Base-by-base conservation (phyloP, 2,329 filamentous ascomycete species). In the Fusarium irregulare region DNA sequence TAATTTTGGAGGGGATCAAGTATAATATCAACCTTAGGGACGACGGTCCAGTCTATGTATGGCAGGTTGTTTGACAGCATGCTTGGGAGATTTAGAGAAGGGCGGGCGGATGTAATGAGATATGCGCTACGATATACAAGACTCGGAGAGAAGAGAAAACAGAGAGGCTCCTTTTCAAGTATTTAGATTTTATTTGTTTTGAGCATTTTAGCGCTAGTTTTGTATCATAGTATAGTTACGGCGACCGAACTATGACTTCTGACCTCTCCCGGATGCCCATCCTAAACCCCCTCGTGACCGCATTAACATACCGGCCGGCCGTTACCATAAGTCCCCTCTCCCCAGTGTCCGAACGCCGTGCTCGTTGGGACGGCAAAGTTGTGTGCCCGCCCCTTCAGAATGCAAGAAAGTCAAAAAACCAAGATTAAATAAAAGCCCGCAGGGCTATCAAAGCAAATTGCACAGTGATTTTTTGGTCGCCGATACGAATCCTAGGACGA, bases 1-100 rank as follows among this genome's bases (percentile, higher is more conserved):
- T 8, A 86, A 84, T 62, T 86, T 84, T 74, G 81, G 79, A 7
- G 65, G 70, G 16, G 67, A 60, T 23, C 51, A 68, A 27, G 45
- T 54, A 32, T 69, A 60, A 64, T 32, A 21, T 45, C 40, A 34
- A 34, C 23, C 41, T 46, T n/a, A 28, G n/a, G 46, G 27, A 21
- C 44, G 50, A 56, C 57, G 27, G 64, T 48, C 18, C 42, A 57
- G 63, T 60, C 57, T 64, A 66, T 57, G 60, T 61, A 67, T 58
- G 58, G 60, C 47, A 64, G 60, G 50, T 42, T 50, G 21, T 25
- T 53, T 20, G 45, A 21, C 13, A 44, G 27, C 48, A n/a, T 54
- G 25, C 37, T 42, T 57, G 46, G 46, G 47, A 55, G 49, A 50
- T 46, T 55, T 58, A 45, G n/a, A 30, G 30, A 37, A 25, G 54